A percentile compares a stretch with the other conserved stretches of the same genome.
phyloP scores from a whole-genome alignment of 2,329 filamentous ascomycete genomes.

The Monosporascus sp. region DNA sequence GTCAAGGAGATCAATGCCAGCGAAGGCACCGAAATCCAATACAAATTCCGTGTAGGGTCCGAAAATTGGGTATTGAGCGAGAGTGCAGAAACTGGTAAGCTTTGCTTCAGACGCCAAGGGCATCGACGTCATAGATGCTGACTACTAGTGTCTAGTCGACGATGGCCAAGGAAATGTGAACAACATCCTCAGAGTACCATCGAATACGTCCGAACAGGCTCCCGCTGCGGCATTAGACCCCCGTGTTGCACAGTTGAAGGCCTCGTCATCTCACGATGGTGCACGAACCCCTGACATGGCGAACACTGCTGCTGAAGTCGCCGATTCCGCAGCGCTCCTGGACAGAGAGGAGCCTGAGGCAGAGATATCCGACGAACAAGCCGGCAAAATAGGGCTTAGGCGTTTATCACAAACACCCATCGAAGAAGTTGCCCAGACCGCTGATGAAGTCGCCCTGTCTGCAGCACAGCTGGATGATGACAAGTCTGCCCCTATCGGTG shows the following conservation, averaged over 20 bases:
- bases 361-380: constrained; percentile 26
- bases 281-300: constrained; percentile 23
- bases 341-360: constrained; percentile 27
- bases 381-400: constrained; percentile 26
- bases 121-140: constrained; percentile 1
- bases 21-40: constrained; percentile 59
- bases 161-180: constrained; percentile 45
- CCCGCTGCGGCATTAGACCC: constrained; percentile 8
- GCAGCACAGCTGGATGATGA: constrained; percentile 32
- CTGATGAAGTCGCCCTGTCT: constrained; percentile 39
- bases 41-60: constrained; percentile 66
- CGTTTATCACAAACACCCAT: constrained; percentile 34
- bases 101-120: neutral
- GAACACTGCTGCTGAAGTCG: constrained; percentile 28
- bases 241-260: constrained; percentile 9
- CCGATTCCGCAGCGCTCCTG: constrained; percentile 27
- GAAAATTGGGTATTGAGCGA: constrained; percentile 66
- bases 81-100: constrained; percentile 50
- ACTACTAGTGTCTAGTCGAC: constrained; percentile 22
- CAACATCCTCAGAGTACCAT: constrained; percentile 36
- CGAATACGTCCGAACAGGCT: constrained; percentile 10
- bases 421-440: constrained; percentile 35
- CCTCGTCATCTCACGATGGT: constrained; percentile 12
- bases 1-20: constrained; percentile 49
- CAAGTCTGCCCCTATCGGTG: constrained; percentile 4